phyloP scores from a whole-genome alignment of 805 yeast genomes.

The Cyberlindnera subsufficiens region DNA sequence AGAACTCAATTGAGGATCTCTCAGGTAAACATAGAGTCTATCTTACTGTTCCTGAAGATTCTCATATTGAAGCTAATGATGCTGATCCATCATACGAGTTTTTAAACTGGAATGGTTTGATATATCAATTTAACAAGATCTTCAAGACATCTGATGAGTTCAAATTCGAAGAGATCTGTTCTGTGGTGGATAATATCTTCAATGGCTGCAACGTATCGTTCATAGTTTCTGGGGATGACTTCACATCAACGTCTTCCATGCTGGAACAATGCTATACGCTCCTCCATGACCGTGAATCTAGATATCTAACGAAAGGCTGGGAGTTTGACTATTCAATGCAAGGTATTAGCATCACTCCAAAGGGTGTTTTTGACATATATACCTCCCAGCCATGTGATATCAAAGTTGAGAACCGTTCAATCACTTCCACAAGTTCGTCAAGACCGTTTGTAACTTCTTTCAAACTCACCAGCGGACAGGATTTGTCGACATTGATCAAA shows the following conservation, averaged over 20 bases:
- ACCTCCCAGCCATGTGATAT: slow-evolving; percentile 1
- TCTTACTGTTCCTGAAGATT: slow-evolving; percentile 2
- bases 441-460: neutral
- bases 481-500: slow-evolving; percentile 10
- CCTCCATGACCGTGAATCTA: neutral
- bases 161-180: slow-evolving; percentile 4
- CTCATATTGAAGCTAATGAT: neutral
- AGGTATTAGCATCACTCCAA: slow-evolving; percentile 6
- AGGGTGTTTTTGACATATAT: slow-evolving; percentile 10
- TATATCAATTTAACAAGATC: slow-evolving; percentile 7
- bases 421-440: slow-evolving; percentile 1
- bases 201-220: slow-evolving; percentile 13
- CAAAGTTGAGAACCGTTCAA: slow-evolving; percentile 12
- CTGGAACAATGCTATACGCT: neutral
- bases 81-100: slow-evolving; percentile 3
- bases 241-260: neutral
- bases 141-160: slow-evolving; percentile 1
- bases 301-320: slow-evolving; percentile 10
- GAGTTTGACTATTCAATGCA: slow-evolving; percentile 8
- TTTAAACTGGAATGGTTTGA: neutral
- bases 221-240: slow-evolving; percentile 5
- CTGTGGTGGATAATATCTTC: slow-evolving; percentile 6
- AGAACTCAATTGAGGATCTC: slow-evolving; percentile 41
- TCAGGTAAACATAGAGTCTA: slow-evolving; percentile 28
- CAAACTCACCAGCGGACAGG: neutral